Base-by-base conservation (phyloP, 2,329 filamentous ascomycete genomes). In the Nemania sp. region DNA sequence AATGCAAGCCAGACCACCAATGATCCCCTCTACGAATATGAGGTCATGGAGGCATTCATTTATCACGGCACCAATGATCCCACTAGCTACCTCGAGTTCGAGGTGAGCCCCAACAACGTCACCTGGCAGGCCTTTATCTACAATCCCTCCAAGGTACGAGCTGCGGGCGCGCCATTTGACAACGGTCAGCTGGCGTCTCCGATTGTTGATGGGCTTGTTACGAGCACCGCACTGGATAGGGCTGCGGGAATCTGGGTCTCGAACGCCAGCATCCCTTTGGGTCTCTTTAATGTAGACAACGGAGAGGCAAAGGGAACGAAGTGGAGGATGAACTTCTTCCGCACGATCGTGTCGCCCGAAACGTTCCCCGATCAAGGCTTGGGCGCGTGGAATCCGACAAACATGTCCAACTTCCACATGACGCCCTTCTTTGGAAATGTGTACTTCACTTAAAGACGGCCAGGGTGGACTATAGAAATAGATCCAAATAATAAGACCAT, bases 251-350 rank as follows among this genome's bases (percentile, higher is more conserved):
- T 72, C 10, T 86, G 84, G 84, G 70, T 76, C 1, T 85, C 83
- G 54, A 68, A 77, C 2, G 79, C 79, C 5, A 74, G 67, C 27
- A 82, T 86, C 45, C 84, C 84, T 0, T 75, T 86, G n/a, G 83
- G 79, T 2, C 75, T 86, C 8, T 86, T 86, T 77, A 85, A 85
- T 63, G 81, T 86, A 27, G 81, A 85, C 62, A 66, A 75, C 3
- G 82, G 82, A 47, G 66, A 75, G 69, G 82, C 82, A 1, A 75
- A 77, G 67, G 82, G 82, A 24, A 85, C 83, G 0, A 61, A 77
- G 68, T 86, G 84, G 84, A 79, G 84, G 65, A 85, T 86, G 83
- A 85, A 86, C 73, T 86, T 86, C 70, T 84, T 86, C 75, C 79
- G 84, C 52, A 86, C 83, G 2, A 74, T 84, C 32, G 82, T 81